phyloP scores from a whole-genome alignment of 2,329 filamentous ascomycete species.

The Xylariaceae sp. region DNA sequence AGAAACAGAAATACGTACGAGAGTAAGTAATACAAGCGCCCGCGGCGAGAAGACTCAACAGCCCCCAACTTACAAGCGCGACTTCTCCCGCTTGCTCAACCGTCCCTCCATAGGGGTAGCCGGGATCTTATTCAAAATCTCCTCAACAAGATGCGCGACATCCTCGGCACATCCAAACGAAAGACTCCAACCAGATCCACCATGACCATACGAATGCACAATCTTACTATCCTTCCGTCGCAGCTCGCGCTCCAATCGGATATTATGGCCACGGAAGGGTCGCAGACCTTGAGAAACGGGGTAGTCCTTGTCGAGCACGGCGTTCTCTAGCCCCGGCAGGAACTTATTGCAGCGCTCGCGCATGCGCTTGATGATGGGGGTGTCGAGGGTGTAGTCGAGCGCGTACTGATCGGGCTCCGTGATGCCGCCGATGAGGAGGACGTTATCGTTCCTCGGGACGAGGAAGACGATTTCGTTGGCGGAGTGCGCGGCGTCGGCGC shows the following conservation, averaged over 20 bases:
- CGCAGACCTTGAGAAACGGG: constrained; percentile 40
- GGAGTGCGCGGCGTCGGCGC: constrained; percentile 35
- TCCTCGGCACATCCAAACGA: constrained; percentile 38
- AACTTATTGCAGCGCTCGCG: constrained; percentile 39
- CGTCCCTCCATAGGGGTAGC: constrained; percentile 30
- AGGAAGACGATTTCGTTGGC: constrained; percentile 41
- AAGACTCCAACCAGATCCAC: constrained; percentile 40
- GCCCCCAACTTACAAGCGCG: neutral
- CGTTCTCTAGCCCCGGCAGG: constrained; percentile 37
- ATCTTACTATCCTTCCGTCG: constrained; percentile 34
- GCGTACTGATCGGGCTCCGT: constrained; percentile 34
- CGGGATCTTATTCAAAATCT: constrained; percentile 29
- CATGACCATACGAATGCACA: constrained; percentile 42
- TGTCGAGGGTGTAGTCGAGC: constrained; percentile 36
- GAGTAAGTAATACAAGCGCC: too few species aligned
- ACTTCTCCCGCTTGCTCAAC: constrained; percentile 20
- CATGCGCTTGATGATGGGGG: constrained; percentile 38
- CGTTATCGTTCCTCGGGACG: constrained; percentile 41
- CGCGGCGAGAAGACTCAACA: too few species aligned
- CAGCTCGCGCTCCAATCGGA: constrained; percentile 40
- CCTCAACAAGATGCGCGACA: constrained; percentile 34
- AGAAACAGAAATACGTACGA: too few species aligned
- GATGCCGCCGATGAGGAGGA: constrained; percentile 39
- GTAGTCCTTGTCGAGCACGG: constrained; percentile 37
- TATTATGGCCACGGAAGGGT: constrained; percentile 37